Evolutionary conservation across 192 early-diverging fungal genomes (phyloP), one percentile per base, ranked within the genome.

Genomic region (Haplosporangium gracile): DNA sequence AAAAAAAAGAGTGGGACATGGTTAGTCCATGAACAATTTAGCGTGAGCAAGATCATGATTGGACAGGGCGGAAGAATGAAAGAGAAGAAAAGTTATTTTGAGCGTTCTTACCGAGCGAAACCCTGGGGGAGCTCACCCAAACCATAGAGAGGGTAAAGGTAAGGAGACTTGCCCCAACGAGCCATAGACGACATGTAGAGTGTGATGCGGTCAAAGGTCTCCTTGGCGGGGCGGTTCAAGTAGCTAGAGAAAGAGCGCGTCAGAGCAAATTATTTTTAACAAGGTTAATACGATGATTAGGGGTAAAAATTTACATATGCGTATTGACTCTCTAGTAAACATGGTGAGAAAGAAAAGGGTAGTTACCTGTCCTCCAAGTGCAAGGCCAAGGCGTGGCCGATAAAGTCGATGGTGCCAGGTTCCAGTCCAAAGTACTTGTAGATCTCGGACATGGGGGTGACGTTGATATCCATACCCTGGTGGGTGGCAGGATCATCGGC

Each of bases 71-170:
- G 47, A 72, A 39, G 51, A 26, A 70, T 71, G n/a, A 60, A 53
- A 70, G 40, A 63, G 68, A 22, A 65, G 65, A 68, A 72, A 47
- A 71, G n/a, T 72, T 36, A 49, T 53, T 55, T 24, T 39, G 45
- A 55, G n/a, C 43, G 36, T 53, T 70, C 76, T 82, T 92, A 93
- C 93, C 94, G 92, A 76, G 99, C 98, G 92, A 99, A 99, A 40
- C 96, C 95, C 91, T 99, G 99, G 60, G 99, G 98, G 43, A 99
- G 89, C 82, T 99, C 99, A 76, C 98, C 98, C 71, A 99, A 92
- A 69, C 99, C 99, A 79, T 98, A 98, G 79, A 97, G 91, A 77
- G 98, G 99, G 90, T 99, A 99, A 85, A 99, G 97, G 90, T 99
- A 99, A 47, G 99, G 99, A 80, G 94, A 96, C 91, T 96, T 97